These are phyloP conservation scores for Psilocybe tampanensis DNA, from an alignment of 768 basidiomycete genomes.

Conservation along the genomic window DNA sequence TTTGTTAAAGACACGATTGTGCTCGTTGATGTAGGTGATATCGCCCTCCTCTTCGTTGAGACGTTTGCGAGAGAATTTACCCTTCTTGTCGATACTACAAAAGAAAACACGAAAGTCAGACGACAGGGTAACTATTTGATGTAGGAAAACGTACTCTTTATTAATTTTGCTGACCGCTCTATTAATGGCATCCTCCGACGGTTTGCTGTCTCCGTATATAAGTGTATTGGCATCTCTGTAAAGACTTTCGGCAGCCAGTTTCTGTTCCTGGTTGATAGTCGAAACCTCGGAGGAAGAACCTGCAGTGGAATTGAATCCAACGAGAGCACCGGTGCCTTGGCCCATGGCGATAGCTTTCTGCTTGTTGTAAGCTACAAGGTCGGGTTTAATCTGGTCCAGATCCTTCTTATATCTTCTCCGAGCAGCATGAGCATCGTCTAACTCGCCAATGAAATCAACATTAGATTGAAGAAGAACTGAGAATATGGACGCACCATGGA, in stretches of 20 bases:
- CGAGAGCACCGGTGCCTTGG: constrained; percentile 68
- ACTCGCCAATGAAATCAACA: background rate
- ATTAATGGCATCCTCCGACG: constrained; percentile 94
- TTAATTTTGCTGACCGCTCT: constrained; percentile 90
- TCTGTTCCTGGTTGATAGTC: constrained; percentile 53
- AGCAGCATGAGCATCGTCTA: constrained; percentile 91
- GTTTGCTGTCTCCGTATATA: constrained; percentile 94
- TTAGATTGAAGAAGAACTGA: background rate
- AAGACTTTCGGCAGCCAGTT: constrained; percentile 73
- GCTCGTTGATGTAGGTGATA: constrained; percentile 99
- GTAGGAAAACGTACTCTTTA: constrained; percentile 67
- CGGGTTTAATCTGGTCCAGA: constrained; percentile 84
- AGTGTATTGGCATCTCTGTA: constrained; percentile 95
- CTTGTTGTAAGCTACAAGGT: constrained; percentile 82
- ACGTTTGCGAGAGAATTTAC: constrained; percentile 86
- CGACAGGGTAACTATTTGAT: constrained; percentile 7
- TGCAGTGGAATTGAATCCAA: constrained; percentile 55
- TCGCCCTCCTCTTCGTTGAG: constrained; percentile 93
- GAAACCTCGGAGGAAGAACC: constrained; percentile 34
- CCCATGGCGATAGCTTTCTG: constrained; percentile 89
- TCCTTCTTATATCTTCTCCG: constrained; percentile 92
- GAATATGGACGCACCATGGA: constrained; percentile 68
- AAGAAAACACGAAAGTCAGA: background rate
- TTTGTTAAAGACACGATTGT: constrained; percentile 97
- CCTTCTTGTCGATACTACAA: constrained; percentile 82